These are phyloP conservation scores for Lactarius deliciosus DNA, from an alignment of 768 basidiomycete species.

Conservation along the genomic window DNA sequence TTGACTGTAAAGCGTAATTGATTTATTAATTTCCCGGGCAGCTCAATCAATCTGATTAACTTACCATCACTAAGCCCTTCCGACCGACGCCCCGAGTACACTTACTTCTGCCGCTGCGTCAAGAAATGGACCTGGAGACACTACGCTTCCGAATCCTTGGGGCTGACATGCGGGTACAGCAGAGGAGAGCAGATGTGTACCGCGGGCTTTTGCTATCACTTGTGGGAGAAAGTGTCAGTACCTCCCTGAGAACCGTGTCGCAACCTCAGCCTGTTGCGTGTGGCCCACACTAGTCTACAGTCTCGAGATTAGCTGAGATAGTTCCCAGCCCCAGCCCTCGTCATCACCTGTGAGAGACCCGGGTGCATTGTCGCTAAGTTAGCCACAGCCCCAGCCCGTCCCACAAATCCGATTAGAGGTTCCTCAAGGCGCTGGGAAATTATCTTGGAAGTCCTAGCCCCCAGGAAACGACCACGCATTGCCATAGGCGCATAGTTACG, in stretches of 20 bases:
- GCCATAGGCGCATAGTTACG: neutral
- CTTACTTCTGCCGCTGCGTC: neutral
- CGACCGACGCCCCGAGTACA: too few relatives aligned
- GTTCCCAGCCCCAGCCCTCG: neutral
- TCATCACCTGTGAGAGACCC: neutral
- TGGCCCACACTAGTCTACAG: neutral
- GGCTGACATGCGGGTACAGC: neutral
- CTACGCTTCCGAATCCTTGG: neutral
- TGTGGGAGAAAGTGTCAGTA: too few relatives aligned
- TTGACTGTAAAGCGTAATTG: too few relatives aligned
- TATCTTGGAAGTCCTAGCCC: neutral
- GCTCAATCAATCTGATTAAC: neutral
- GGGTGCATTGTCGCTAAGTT: too few relatives aligned
- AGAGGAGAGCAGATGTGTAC: neutral
- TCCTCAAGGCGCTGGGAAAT: neutral
- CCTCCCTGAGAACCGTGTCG: neutral
- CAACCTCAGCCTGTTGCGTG: neutral
- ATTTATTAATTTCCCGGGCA: neutral
- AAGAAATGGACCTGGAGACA: neutral
- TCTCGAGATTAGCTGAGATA: neutral
- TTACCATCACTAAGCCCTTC: neutral
- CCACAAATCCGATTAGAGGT: neutral
- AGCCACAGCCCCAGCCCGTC: neutral
- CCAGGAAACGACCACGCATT: neutral
- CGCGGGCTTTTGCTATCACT: neutral